Conservation (phyloP, 768 basidiomycete species). For the Dioszegia aurantiaca region DNA sequence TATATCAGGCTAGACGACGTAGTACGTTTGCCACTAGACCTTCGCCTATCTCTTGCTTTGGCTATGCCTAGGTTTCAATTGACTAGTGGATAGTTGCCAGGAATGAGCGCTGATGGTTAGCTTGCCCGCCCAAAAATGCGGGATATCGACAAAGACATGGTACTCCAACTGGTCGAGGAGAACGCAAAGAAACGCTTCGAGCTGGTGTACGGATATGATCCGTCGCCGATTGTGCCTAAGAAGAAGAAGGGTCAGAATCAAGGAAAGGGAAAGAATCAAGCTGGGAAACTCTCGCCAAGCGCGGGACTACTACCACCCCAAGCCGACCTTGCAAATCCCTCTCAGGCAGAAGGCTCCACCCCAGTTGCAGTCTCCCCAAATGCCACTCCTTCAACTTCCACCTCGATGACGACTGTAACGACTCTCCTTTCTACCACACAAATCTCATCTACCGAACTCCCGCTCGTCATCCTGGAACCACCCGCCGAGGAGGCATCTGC, state of each 20-base stretch:
- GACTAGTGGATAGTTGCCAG: neutral
- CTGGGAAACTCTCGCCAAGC: too few relatives aligned
- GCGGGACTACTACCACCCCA: too few relatives aligned
- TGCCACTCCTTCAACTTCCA: neutral
- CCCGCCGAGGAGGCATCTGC: neutral
- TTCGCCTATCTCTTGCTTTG: too few relatives aligned
- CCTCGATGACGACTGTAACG: neutral
- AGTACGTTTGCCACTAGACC: conserved; percentile 57
- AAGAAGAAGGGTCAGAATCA: conserved; percentile 23
- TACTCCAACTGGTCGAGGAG: conserved; percentile 48
- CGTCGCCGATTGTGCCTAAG: conserved; percentile 33
- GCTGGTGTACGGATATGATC: conserved; percentile 48
- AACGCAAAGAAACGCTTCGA: conserved; percentile 53
- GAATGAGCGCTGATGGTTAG: conserved; percentile 52
- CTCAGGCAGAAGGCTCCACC: too few relatives aligned
- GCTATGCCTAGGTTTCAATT: too few relatives aligned
- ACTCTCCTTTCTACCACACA: neutral
- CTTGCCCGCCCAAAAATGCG: conserved; percentile 68
- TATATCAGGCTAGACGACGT: conserved; percentile 78
- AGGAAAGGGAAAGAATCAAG: conserved; percentile 4
- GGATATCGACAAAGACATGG: conserved; percentile 56
- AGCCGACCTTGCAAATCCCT: too few relatives aligned
- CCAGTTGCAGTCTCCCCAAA: too few relatives aligned
- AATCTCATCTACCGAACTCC: conserved; percentile 22
- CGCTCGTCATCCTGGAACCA: conserved; percentile 24